Evolutionary conservation across 805 yeast species (phyloP).

Genomic region (Pichia pseudocactophila): DNA sequence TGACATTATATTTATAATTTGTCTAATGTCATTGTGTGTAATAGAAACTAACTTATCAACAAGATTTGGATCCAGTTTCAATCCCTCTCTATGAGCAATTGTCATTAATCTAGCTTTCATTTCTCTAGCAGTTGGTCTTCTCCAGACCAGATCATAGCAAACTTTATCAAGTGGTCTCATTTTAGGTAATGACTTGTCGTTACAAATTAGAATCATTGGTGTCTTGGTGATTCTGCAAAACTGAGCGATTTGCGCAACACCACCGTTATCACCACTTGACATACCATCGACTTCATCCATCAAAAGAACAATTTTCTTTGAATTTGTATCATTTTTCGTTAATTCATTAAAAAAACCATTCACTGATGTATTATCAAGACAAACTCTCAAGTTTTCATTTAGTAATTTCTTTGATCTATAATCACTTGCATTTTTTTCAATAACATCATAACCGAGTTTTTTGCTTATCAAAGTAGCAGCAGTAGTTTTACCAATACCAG

Average conservation of each 20-base stretch:
- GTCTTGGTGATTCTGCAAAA: slow-evolving; percentile 78
- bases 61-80: slow-evolving; percentile 70
- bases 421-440: slow-evolving; percentile 82
- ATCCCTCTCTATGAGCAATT: slow-evolving; percentile 76
- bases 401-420: slow-evolving; percentile 78
- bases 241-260: slow-evolving; percentile 88
- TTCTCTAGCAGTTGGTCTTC: slow-evolving; percentile 80
- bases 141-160: slow-evolving; percentile 70
- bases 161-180: slow-evolving; percentile 92
- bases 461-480: slow-evolving; percentile 72
- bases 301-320: slow-evolving; percentile 64
- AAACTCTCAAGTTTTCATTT: slow-evolving; percentile 57
- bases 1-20: slow-evolving; percentile 81
- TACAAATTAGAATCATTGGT: slow-evolving; percentile 89
- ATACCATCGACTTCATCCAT: slow-evolving; percentile 99
- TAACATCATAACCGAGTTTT: slow-evolving; percentile 59
- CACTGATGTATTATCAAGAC: slow-evolving; percentile 74
- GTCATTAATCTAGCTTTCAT: slow-evolving; percentile 81
- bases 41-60: slow-evolving; percentile 79
- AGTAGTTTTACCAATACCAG: slow-evolving; percentile 79
- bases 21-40: slow-evolving; percentile 88
- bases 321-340: slow-evolving; percentile 13
- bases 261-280: slow-evolving; percentile 99
- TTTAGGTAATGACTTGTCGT: slow-evolving; percentile 85
- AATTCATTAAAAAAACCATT: slow-evolving; percentile 54